Evolutionary conservation across 2,329 filamentous ascomycete species (phyloP).

Genomic region (Elsinoe ampelina): DNA sequence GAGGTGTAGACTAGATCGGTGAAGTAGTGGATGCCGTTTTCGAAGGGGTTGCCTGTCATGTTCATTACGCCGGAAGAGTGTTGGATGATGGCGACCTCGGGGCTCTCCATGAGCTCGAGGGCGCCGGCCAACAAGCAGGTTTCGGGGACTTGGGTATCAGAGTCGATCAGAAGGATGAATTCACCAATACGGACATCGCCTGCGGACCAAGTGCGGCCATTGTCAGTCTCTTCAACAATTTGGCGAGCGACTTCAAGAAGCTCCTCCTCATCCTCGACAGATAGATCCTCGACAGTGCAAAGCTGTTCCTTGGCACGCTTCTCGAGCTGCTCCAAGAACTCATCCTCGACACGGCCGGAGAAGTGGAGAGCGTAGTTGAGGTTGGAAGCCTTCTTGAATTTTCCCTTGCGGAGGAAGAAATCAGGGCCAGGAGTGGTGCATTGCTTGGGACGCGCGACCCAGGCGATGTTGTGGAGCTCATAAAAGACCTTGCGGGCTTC

Average conservation of each 20-base stretch:
- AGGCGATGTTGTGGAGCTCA: slow-evolving; percentile 41
- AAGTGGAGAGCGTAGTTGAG: slow-evolving; percentile 61
- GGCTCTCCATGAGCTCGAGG: slow-evolving; percentile 66
- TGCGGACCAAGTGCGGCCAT: slow-evolving; percentile 61
- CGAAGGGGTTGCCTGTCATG: slow-evolving; percentile 56
- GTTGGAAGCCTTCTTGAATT: slow-evolving; percentile 59
- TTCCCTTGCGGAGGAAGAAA: slow-evolving; percentile 35
- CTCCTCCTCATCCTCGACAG: slow-evolving; percentile 45
- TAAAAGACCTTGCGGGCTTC: slow-evolving; percentile 38
- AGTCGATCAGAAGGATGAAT: slow-evolving; percentile 62
- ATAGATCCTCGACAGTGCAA: slow-evolving; percentile 10
- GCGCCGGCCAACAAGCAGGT: slow-evolving; percentile 67
- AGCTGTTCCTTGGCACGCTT: slow-evolving; percentile 24
- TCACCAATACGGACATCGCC: slow-evolving; percentile 68
- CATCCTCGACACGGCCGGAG: slow-evolving; percentile 59
- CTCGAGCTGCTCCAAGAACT: slow-evolving; percentile 57
- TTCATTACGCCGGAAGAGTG: slow-evolving; percentile 67
- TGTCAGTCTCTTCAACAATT: slow-evolving; percentile 49
- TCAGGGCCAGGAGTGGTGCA: slow-evolving; percentile 41
- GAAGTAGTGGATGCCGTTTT: slow-evolving; percentile 35
- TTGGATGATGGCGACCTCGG: slow-evolving; percentile 64
- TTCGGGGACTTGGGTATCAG: slow-evolving; percentile 61
- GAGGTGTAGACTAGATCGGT: slow-evolving; percentile 63
- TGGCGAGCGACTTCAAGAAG: slow-evolving; percentile 54
- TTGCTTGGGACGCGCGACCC: slow-evolving; percentile 40